Percentiles rank a stretch among this genome's conserved stretches.
Conservation (phyloP, 83 land plant genomes). For the Picea abies region DNA sequence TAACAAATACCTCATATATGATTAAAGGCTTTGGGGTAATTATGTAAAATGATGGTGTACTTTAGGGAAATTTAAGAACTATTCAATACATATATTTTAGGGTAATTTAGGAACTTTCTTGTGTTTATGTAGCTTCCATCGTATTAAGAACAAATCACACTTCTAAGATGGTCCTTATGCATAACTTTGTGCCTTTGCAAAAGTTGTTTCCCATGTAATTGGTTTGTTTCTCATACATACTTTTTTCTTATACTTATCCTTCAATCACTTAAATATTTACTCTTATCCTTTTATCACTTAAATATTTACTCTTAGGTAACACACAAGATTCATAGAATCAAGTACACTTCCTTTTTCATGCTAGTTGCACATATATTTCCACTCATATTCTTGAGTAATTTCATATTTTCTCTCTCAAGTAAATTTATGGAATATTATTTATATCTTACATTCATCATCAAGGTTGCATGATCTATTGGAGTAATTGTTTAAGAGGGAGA, state of each 20-base stretch:
- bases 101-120: neutral
- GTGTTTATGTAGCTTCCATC: neutral
- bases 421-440: neutral
- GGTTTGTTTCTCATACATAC: neutral
- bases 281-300: neutral
- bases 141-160: neutral
- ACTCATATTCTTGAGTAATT: neutral
- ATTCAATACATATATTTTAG: no score
- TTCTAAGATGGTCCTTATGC: neutral
- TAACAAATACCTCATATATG: no score
- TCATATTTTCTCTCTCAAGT: neutral
- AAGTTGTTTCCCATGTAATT: neutral
- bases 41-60: no score
- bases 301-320: neutral
- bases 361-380: neutral
- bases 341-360: neutral
- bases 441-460: neutral
- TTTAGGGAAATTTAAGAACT: no score
- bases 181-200: neutral
- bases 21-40: no score
- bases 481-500: neutral
- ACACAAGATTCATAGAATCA: neutral
- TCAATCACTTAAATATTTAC: neutral
- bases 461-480: neutral
- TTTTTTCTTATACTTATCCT: neutral